These are phyloP conservation scores for Amaranthus palmeri DNA, from an alignment of 148 eudicot genomes.

Conservation along the genomic window DNA sequence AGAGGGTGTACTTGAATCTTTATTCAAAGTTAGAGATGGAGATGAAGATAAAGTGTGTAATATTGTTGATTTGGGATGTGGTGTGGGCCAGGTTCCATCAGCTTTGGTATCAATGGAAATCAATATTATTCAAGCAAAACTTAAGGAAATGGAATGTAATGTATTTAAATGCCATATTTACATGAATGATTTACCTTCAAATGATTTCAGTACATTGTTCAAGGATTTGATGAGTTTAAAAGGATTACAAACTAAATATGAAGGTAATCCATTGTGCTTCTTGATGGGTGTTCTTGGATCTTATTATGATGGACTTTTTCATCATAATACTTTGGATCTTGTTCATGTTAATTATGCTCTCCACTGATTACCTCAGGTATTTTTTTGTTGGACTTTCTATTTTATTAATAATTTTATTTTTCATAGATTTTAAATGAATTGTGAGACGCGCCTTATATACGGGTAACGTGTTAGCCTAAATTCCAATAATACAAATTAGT, in stretches of 20 bases:
- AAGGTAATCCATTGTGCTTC: slow-evolving; percentile 14
- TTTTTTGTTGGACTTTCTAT: too few relatives aligned
- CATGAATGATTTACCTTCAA: slow-evolving; percentile 44
- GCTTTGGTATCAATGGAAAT: slow-evolving; percentile 1
- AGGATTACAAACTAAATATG: not conserved
- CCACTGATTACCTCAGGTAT: too few relatives aligned
- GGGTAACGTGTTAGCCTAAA: too few relatives aligned
- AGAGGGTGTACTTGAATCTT: too few relatives aligned
- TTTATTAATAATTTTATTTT: too few relatives aligned
- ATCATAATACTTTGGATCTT: not conserved
- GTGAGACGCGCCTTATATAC: too few relatives aligned
- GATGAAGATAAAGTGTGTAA: not conserved
- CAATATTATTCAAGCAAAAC: slow-evolving; percentile 2
- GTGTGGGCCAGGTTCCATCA: not conserved
- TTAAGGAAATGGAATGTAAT: not conserved
- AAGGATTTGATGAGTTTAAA: slow-evolving; percentile 6
- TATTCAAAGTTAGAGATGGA: too few relatives aligned
- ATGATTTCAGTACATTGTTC: slow-evolving; percentile 45
- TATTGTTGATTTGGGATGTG: slow-evolving; percentile 8
- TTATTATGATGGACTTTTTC: slow-evolving; percentile 35
- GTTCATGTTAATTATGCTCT: too few relatives aligned
- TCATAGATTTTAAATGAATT: too few relatives aligned
- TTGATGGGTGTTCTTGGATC: slow-evolving; percentile 36
- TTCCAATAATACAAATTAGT: too few relatives aligned
- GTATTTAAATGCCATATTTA: slow-evolving; percentile 22